Percentiles rank a stretch among this genome's conserved stretches.
phyloP scores from a whole-genome alignment of 345 rosid species.

The Sisymbrium altissimum region DNA sequence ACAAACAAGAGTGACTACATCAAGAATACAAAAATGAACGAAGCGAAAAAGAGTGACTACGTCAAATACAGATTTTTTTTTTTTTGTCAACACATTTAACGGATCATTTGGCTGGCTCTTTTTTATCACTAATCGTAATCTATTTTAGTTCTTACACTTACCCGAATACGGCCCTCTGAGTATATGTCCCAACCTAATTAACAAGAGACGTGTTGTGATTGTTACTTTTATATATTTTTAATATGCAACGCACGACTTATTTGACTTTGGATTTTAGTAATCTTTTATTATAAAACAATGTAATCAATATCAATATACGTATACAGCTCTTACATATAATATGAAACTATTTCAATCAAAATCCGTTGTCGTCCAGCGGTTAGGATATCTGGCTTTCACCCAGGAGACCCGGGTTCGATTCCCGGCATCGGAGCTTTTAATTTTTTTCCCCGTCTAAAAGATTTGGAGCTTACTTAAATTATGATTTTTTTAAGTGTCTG shows the following conservation, averaged over 20 bases:
- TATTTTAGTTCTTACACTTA: background rate
- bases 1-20: background rate
- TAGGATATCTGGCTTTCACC: constrained; percentile 97
- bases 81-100: background rate
- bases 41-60: background rate
- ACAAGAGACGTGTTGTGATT: constrained; percentile 22
- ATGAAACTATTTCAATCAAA: background rate
- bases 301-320: too few species aligned
- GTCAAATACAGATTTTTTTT: background rate
- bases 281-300: background rate
- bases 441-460: background rate
- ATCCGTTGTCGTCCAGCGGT: constrained; percentile 93
- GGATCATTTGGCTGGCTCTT: background rate
- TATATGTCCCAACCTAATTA: constrained; percentile 18
- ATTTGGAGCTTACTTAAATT: background rate
- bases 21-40: background rate
- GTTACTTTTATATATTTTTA: background rate
- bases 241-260: too few species aligned
- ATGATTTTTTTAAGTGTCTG: too few species aligned
- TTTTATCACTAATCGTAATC: background rate
- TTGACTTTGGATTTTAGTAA: background rate
- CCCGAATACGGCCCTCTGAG: constrained; percentile 14
- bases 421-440: constrained; percentile 76
- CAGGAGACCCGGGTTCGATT: constrained; percentile 98
- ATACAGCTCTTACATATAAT: background rate